Percentiles rank a stretch among this genome's conserved stretches.
These are phyloP conservation scores for Cyclotella choctawhatcheeana DNA, from an alignment of 108 stramenopile genomes.

Conservation along the genomic window DNA sequence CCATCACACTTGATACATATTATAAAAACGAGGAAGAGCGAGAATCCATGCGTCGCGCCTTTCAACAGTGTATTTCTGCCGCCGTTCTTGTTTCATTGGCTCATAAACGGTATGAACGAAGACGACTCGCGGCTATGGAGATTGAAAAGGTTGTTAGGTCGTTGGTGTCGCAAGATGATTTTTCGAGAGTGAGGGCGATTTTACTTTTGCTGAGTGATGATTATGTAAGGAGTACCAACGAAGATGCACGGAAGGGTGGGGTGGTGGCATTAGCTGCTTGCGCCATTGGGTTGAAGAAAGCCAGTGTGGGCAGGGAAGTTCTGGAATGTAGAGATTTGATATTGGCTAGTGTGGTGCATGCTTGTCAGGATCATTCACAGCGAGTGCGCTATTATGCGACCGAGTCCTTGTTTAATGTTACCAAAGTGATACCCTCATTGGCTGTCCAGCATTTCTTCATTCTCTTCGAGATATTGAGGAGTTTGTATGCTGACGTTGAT, in stretches of 20 bases:
- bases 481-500: constrained; percentile 85
- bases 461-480: constrained; percentile 84
- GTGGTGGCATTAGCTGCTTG: constrained; percentile 87
- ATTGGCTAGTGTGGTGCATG: constrained; percentile 86
- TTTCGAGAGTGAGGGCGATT: constrained; percentile 78
- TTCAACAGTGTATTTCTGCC: constrained; percentile 83
- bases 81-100: constrained; percentile 86
- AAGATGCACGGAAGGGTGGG: constrained; percentile 91
- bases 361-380: constrained; percentile 89
- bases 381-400: constrained; percentile 90
- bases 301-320: constrained; percentile 52
- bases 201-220: constrained; percentile 83
- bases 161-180: constrained; percentile 71
- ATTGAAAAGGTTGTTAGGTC: constrained; percentile 89
- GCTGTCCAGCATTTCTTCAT: constrained; percentile 91
- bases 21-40: constrained; percentile 64
- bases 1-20: constrained; percentile 32
- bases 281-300: constrained; percentile 88
- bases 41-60: constrained; percentile 74
- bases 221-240: constrained; percentile 82
- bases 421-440: constrained; percentile 79
- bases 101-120: constrained; percentile 89
- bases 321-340: constrained; percentile 64
- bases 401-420: constrained; percentile 86
- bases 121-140: constrained; percentile 89